These are phyloP conservation scores for Saccharomyces hybrid DNA, from an alignment of 1,139 yeast genomes.

Conservation along the genomic window DNA sequence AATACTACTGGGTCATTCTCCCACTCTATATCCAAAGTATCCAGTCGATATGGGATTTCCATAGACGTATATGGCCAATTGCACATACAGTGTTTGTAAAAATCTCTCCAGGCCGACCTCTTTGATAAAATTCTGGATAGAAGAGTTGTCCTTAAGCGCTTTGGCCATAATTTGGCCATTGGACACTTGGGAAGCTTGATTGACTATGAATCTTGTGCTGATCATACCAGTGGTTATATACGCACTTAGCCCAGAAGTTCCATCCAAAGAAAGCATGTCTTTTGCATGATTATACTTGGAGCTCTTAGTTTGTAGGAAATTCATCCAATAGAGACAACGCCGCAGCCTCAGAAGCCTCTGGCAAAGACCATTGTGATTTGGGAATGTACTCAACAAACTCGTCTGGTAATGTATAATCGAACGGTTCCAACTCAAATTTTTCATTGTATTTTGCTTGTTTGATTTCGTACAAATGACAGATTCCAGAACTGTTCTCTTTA, in stretches of 20 bases:
- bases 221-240: constrained; percentile 44
- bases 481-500: constrained; percentile 7
- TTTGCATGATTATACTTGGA: constrained; percentile 25
- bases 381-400: not conserved
- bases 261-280: constrained; percentile 24
- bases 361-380: not conserved
- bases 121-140: constrained; percentile 40
- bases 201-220: constrained; percentile 32
- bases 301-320: not conserved
- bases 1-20: constrained; percentile 36
- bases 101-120: constrained; percentile 56
- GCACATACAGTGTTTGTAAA: constrained; percentile 43
- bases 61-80: constrained; percentile 47
- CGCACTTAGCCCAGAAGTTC: constrained; percentile 40
- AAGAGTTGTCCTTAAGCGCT: constrained; percentile 24
- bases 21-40: constrained; percentile 38
- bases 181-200: not conserved
- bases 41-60: constrained; percentile 44
- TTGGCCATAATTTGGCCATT: not conserved
- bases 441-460: not conserved
- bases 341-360: not conserved
- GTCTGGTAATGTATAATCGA: not conserved
- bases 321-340: not conserved
- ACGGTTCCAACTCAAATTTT: not conserved
- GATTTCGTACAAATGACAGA: not conserved